Base-by-base conservation (phyloP, 2,329 filamentous ascomycete genomes). In the Fusarium siculi region DNA sequence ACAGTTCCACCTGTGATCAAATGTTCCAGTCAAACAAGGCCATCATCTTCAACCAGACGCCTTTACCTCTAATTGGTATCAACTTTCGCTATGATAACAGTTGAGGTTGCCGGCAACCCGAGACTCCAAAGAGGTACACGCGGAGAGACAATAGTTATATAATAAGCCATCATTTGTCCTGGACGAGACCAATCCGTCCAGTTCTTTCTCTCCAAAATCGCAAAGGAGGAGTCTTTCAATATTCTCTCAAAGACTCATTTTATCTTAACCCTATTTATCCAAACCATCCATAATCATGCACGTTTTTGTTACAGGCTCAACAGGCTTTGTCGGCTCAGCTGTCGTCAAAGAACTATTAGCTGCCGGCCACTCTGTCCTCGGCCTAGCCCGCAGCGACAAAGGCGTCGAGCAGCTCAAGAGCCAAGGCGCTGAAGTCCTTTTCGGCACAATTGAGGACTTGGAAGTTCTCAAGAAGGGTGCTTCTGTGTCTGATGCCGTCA, bases 11-110 rank as follows among this genome's bases (percentile, higher is more conserved):
- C 3, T 11, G 18, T 21, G 4, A 19, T 15, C 0, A 0, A 7
- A 34, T 36, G 11, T 14, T 9, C 11, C 5, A 1, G 16, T 25
- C 16, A 50, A 19, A 7, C 11, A 7, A 50, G 16, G 23, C 1
- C 1, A n/a, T 0, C 15, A 19, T 52, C 11, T n/a, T 50, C 5
- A 52, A 15, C 12, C 15, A 36, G 11, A 5, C 0, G 12, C 0
- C 4, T 25, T 25, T 6, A 19, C 30, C n/a, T 52, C 2, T 5
- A 15, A 7, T 36, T 36, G 16, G 18, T 19, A 25, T 25, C 2
- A 4, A 0, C n/a, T 6, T 25, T 37, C 18, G 2, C 1, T 2
- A 37, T 37, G 16, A 10, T 2, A 19, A 11, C 1, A 16, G 32
- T 36, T 14, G 4, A 52, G 3, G n/a, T 1, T 34, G 15, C 49